Evolutionary conservation across 306 rosid species (phyloP).

Genomic region (Ormosia semicastrata): DNA sequence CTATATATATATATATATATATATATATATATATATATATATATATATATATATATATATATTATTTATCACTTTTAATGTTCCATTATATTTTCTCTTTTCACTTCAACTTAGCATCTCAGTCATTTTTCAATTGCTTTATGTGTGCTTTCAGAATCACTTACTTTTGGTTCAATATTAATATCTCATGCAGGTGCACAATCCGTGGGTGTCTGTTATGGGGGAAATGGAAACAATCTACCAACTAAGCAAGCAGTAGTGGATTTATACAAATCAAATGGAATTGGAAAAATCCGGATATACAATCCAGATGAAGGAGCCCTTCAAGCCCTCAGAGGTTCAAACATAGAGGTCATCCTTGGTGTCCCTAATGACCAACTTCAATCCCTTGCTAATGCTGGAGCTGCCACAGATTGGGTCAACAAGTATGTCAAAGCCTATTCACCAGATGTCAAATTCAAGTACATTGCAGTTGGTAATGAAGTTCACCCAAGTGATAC

Average conservation of each 20-base stretch:
- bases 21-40: too few species aligned
- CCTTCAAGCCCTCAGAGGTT: conserved; percentile 52
- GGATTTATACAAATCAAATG: conserved; percentile 41
- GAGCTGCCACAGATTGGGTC: conserved; percentile 50
- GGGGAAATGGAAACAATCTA: conserved; percentile 42
- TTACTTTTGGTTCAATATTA: not conserved
- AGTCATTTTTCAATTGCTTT: not conserved
- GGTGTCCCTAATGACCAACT: conserved; percentile 37
- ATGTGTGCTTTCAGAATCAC: not conserved
- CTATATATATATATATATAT: too few species aligned
- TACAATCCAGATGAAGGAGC: conserved; percentile 38
- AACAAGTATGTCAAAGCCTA: conserved; percentile 36
- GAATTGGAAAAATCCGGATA: conserved; percentile 44
- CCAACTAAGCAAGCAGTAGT: conserved; percentile 43
- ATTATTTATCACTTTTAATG: not conserved
- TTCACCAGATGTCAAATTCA: conserved; percentile 35
- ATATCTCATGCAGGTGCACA: conserved; percentile 44
- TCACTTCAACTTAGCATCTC: not conserved
- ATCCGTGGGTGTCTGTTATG: conserved; percentile 60
- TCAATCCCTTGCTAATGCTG: conserved; percentile 35
- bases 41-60: too few species aligned
- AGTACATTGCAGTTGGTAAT: conserved; percentile 54
- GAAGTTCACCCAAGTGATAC: conserved; percentile 38
- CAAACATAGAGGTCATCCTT: conserved; percentile 57
- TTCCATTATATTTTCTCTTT: not conserved